Evolutionary conservation across 352 stramenopile species (phyloP).

Genomic region (Pythium brassicae): DNA sequence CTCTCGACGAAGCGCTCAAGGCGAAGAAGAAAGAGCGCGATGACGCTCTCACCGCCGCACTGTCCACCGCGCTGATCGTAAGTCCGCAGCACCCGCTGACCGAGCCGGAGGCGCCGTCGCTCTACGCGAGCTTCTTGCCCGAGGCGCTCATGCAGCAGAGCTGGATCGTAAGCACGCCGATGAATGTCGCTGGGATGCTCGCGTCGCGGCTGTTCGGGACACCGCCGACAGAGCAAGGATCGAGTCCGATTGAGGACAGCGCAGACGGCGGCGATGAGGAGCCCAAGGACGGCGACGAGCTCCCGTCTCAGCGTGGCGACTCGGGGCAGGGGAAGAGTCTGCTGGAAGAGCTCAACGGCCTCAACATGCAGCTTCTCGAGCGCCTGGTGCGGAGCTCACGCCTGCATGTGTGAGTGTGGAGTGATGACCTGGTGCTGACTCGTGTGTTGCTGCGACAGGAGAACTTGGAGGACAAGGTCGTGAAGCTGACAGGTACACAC

Average conservation of each 20-base stretch:
- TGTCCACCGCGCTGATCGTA: constrained; percentile 34
- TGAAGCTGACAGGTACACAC: constrained; percentile 43
- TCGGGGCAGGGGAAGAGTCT: constrained; percentile 58
- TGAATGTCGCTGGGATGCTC: constrained; percentile 55
- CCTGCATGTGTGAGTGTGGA: background rate
- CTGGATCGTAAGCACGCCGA: constrained; percentile 63
- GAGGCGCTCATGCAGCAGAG: constrained; percentile 50
- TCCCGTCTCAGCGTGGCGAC: constrained; percentile 16
- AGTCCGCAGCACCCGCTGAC: constrained; percentile 13
- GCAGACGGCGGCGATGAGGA: background rate
- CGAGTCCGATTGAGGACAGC: constrained; percentile 1
- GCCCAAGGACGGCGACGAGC: constrained; percentile 13
- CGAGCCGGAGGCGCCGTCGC: constrained; percentile 22
- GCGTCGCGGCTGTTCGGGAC: constrained; percentile 72
- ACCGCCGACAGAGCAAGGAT: constrained; percentile 11
- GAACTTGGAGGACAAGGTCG: constrained; percentile 65
- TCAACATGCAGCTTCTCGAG: constrained; percentile 83
- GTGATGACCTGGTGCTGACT: background rate
- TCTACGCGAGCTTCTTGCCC: constrained; percentile 31
- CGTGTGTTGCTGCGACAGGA: constrained; percentile 28
- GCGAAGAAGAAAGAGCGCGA: constrained; percentile 43
- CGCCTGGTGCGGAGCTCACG: constrained; percentile 40
- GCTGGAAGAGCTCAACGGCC: constrained; percentile 75
- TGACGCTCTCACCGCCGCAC: constrained; percentile 23
- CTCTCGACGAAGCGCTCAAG: constrained; percentile 61